Evolutionary conservation across 2,329 filamentous ascomycete species (phyloP).

Genomic region (Neopestalotiopsis rosae): DNA sequence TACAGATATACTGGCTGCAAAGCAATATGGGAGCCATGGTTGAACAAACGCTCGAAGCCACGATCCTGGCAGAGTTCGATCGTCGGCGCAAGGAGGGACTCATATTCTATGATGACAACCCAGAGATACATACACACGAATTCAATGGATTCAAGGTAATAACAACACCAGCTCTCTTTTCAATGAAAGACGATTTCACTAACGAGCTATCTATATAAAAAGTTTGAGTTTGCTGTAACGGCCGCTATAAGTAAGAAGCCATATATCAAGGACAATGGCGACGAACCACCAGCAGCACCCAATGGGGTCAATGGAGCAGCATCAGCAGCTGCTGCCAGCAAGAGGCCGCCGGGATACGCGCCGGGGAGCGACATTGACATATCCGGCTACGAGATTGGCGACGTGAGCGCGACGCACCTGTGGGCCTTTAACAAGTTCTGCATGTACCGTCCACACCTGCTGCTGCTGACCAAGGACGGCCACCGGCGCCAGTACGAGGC

Average conservation of each 20-base stretch:
- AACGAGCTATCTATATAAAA: neutral
- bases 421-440: slow-evolving; percentile 55
- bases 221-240: slow-evolving; percentile 27
- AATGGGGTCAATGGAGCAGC: too few relatives aligned
- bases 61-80: slow-evolving; percentile 29
- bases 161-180: neutral
- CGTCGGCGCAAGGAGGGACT: slow-evolving; percentile 25
- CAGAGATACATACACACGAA: slow-evolving; percentile 18
- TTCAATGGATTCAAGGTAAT: slow-evolving; percentile 22
- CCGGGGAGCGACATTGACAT: slow-evolving; percentile 48
- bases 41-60: slow-evolving; percentile 20
- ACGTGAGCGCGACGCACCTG: slow-evolving; percentile 47
- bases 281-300: slow-evolving; percentile 14
- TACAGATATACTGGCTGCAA: neutral
- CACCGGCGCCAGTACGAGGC: slow-evolving; percentile 50
- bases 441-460: slow-evolving; percentile 51
- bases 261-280: slow-evolving; percentile 26
- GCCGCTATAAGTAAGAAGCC: slow-evolving; percentile 19
- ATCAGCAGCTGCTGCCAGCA: too few relatives aligned
- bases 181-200: neutral
- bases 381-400: slow-evolving; percentile 45
- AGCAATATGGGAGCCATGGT: slow-evolving; percentile 10
- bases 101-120: slow-evolving; percentile 28
- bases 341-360: slow-evolving; percentile 22
- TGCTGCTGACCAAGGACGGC: slow-evolving; percentile 53